These are phyloP conservation scores for Cryphonectria carpinicola DNA, from an alignment of 2,329 filamentous ascomycete species.

Conservation along the genomic window DNA sequence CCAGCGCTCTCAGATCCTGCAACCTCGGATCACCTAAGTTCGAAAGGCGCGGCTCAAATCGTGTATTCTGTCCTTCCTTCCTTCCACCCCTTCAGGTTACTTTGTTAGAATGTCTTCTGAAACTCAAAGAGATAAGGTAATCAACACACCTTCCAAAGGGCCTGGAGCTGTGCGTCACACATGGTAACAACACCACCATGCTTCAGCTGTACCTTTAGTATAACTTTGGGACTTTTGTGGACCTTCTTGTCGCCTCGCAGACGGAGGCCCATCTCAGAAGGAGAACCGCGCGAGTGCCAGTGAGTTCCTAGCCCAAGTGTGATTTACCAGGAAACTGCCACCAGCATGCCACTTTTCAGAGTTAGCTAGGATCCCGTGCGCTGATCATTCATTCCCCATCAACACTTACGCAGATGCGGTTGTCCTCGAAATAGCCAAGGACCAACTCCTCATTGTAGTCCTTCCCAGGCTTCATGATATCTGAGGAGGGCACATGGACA, in stretches of 20 bases:
- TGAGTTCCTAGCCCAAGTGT: too few species aligned
- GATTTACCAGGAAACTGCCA: too few species aligned
- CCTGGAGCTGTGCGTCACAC: too few species aligned
- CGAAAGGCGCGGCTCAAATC: too few species aligned
- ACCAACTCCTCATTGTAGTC: conserved; percentile 68
- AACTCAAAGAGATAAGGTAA: too few species aligned
- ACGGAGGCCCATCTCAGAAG: conserved; percentile 55
- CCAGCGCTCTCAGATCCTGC: too few species aligned
- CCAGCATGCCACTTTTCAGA: conserved; percentile 55
- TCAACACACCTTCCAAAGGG: too few species aligned
- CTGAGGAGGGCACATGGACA: neutral
- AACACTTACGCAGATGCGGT: conserved; percentile 57
- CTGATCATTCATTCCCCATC: neutral
- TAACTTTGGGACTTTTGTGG: conserved; percentile 26
- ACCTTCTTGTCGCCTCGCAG: conserved; percentile 13
- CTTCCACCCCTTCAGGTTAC: too few species aligned
- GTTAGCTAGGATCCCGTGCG: conserved; percentile 9
- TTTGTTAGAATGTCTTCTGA: too few species aligned
- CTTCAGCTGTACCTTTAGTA: conserved; percentile 49
- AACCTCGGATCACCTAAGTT: too few species aligned
- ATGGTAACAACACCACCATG: conserved; percentile 63
- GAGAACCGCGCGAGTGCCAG: conserved; percentile 41
- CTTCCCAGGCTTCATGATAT: conserved; percentile 35
- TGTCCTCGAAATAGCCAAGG: conserved; percentile 64
- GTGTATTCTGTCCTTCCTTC: too few species aligned